Evolutionary conservation across 768 basidiomycete genomes (phyloP), one percentile per base, ranked within the genome.

Genomic region (Lentinula boryana): DNA sequence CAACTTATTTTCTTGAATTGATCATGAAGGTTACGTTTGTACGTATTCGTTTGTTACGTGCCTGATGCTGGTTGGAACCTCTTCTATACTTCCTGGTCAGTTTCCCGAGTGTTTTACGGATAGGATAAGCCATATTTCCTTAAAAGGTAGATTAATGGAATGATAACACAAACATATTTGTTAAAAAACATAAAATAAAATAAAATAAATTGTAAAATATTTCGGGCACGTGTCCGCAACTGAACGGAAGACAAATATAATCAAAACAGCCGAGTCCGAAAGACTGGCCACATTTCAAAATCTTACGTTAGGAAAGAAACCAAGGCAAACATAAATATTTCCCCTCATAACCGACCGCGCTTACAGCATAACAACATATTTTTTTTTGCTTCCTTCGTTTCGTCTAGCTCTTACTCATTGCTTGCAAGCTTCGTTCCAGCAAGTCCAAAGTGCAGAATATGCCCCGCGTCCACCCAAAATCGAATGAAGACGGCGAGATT

Each of bases 381-480:
- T 52, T 27, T 27, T 50, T 27, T 58, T 16, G 12, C 27, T 27
- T 46, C 31, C 23, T 21, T 27, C 32, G 44, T 43, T 18, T 16
- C 16, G 36, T 46, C 41, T 41, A 31, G 13, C 56, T 43, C 23
- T 58, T 16, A 15, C 36, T 40, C 21, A 4, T 40, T 43, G 3
- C 35, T 44, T 31, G 15, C 21, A 48, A 48, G 13, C 41, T 31
- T 35, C 23, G n/a, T 21, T 52, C 48, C 36, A 35, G 46, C 46
- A 49, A 46, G 32, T 32, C 18, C 27, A 12, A 27, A 31, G n/a
- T 43, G 40, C 5, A 23, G 31, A 58, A 23, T 10, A 60, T 60
- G 58, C 58, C 58, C n/a, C 58, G 58, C 48, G 40, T 52, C 15
- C 33, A 51, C 40, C 51, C 49, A 31, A 60, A 52, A 60, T 33